Evolutionary conservation across 1,284 basidiomycete genomes (phyloP).

Genomic region (Ganoderma sp.): DNA sequence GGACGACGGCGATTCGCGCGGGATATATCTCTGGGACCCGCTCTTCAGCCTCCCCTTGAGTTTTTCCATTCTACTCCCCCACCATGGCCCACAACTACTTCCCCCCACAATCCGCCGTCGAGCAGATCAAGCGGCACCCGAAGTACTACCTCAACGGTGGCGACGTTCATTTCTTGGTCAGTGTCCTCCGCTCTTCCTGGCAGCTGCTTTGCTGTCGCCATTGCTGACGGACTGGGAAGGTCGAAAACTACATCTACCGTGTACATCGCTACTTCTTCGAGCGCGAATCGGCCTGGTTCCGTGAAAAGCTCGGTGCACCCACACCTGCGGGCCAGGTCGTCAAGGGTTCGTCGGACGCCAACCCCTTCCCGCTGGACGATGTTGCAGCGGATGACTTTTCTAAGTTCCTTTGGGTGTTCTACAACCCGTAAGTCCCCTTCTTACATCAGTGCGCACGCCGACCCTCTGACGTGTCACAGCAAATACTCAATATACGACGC

Average conservation of each 20-base stretch:
- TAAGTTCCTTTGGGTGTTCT: slow-evolving; percentile 72
- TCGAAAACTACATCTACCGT: slow-evolving; percentile 56
- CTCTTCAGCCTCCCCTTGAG: slow-evolving; percentile 30
- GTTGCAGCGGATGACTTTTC: slow-evolving; percentile 57
- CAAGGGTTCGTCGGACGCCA: slow-evolving; percentile 51
- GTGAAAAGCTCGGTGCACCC: slow-evolving; percentile 49
- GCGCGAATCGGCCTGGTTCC: slow-evolving; percentile 63
- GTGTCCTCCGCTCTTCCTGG: slow-evolving; percentile 32
- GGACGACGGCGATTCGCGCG: slow-evolving; percentile 16
- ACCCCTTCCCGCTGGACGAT: slow-evolving; percentile 58
- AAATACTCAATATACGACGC: slow-evolving; percentile 64
- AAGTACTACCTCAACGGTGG: slow-evolving; percentile 60
- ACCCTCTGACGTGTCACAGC: slow-evolving; percentile 39
- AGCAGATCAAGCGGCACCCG: slow-evolving; percentile 46
- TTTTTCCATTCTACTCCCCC: slow-evolving; percentile 37
- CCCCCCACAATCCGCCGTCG: slow-evolving; percentile 41
- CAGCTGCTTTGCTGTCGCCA: slow-evolving; percentile 8
- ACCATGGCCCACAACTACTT: slow-evolving; percentile 34
- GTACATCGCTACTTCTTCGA: slow-evolving; percentile 71
- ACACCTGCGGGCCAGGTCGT: slow-evolving; percentile 52
- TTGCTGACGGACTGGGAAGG: slow-evolving; percentile 40
- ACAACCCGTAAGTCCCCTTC: slow-evolving; percentile 58
- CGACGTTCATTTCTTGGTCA: slow-evolving; percentile 59
- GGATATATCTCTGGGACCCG: slow-evolving; percentile 34
- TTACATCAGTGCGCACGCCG: background rate